Evolutionary conservation across 345 rosid genomes (phyloP).

Genomic region (Chamaenerion angustifolium): DNA sequence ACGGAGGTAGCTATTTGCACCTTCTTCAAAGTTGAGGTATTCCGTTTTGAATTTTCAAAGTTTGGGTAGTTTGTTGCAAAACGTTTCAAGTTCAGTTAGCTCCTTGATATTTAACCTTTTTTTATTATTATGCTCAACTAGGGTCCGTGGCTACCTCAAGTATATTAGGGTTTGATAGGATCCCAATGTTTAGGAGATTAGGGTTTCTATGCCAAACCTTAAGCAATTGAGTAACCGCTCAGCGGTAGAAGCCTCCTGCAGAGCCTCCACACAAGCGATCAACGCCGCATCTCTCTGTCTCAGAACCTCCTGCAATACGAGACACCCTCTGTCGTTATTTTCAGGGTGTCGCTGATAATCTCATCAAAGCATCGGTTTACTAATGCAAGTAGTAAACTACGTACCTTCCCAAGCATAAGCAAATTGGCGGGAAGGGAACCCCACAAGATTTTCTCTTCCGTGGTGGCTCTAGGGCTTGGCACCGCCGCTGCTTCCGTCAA

Average conservation of each 20-base stretch:
- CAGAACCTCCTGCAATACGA: constrained; percentile 30
- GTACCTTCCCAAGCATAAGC: constrained; percentile 50
- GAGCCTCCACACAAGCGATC: constrained; percentile 39
- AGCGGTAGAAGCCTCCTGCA: constrained; percentile 55
- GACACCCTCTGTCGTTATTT: not conserved
- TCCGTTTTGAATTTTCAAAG: too few species aligned
- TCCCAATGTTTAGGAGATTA: too few species aligned
- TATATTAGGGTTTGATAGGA: too few species aligned
- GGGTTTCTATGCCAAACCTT: constrained; percentile 22
- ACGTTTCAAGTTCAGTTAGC: too few species aligned
- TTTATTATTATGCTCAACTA: too few species aligned
- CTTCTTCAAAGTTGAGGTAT: too few species aligned
- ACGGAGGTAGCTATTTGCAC: too few species aligned
- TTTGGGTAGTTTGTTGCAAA: too few species aligned
- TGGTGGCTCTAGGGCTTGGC: constrained; percentile 9
- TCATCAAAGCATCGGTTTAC: too few species aligned
- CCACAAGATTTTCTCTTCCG: constrained; percentile 32
- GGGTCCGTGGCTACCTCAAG: too few species aligned
- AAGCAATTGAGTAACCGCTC: constrained; percentile 57
- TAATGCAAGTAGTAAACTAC: too few species aligned
- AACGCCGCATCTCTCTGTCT: constrained; percentile 43
- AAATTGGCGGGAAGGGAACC: constrained; percentile 39
- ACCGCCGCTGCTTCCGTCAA: constrained; percentile 11
- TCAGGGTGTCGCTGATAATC: not conserved
- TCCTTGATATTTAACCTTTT: too few species aligned